These are phyloP conservation scores for Diaporthe ampelina DNA, from an alignment of 2,329 filamentous ascomycete species.

Conservation along the genomic window DNA sequence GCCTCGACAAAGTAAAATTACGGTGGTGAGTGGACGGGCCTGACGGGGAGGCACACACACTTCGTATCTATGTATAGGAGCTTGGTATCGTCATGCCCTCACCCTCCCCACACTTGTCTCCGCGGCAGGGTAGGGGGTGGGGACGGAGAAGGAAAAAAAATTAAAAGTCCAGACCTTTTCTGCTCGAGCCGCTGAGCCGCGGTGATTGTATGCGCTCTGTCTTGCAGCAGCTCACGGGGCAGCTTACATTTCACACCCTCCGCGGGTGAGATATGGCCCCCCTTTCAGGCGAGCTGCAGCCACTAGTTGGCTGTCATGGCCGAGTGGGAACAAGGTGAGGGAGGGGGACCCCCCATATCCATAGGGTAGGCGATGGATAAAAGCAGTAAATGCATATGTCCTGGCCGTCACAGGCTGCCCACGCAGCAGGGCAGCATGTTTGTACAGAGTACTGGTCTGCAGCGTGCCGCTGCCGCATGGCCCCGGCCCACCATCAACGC, in stretches of 20 bases:
- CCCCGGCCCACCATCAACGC: slow-evolving; percentile 4
- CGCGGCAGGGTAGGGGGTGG: slow-evolving; percentile 7
- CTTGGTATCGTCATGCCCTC: slow-evolving; percentile 16
- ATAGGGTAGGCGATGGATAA: slow-evolving; percentile 2
- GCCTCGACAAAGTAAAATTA: slow-evolving; percentile 19
- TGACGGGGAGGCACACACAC: neutral
- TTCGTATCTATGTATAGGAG: slow-evolving; percentile 33
- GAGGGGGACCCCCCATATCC: slow-evolving; percentile 6
- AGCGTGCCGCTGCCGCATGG: slow-evolving; percentile 38
- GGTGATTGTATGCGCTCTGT: slow-evolving; percentile 26
- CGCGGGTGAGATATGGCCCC: neutral
- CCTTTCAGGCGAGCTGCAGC: slow-evolving; percentile 32
- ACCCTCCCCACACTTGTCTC: slow-evolving; percentile 11
- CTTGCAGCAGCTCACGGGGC: slow-evolving; percentile 32
- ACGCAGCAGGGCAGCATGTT: slow-evolving; percentile 15
- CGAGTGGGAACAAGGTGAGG: neutral
- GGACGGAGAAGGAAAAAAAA: neutral
- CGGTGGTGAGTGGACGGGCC: slow-evolving; percentile 9
- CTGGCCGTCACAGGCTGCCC: slow-evolving; percentile 20
- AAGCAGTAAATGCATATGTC: slow-evolving; percentile 14
- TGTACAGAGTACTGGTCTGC: slow-evolving; percentile 13
- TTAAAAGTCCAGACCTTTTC: slow-evolving; percentile 30
- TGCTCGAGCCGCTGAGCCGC: slow-evolving; percentile 38
- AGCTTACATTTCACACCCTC: slow-evolving; percentile 8
- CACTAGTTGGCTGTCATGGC: slow-evolving; percentile 25